A percentile compares a stretch with the other conserved stretches of the same genome.
These are phyloP conservation scores for Rhodamnia rubescens DNA, from an alignment of 345 rosid species.

Conservation along the genomic window DNA sequence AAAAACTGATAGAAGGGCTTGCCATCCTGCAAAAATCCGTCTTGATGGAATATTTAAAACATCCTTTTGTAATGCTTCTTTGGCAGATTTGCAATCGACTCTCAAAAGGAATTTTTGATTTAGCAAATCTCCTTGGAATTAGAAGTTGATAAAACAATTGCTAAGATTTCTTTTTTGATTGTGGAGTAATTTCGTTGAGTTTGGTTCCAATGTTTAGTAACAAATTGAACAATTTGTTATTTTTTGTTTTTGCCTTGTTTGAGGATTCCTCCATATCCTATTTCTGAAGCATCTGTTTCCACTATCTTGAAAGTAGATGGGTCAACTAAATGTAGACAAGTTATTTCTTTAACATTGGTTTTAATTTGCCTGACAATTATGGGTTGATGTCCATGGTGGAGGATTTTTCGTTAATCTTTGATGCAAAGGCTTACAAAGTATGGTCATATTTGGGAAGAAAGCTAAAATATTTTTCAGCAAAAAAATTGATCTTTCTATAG, in stretches of 20 bases:
- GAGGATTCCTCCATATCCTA: not conserved
- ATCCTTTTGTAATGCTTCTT: not conserved
- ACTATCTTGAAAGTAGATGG: not conserved
- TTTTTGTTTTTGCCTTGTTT: not conserved
- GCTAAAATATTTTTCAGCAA: not conserved
- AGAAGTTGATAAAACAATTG: not conserved
- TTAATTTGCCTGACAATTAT: not conserved
- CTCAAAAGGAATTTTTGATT: not conserved
- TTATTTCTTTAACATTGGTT: not conserved
- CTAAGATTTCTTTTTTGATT: too few relatives aligned
- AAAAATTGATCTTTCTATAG: not conserved
- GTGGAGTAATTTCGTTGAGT: not conserved
- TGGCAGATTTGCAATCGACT: not conserved
- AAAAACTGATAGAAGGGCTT: not conserved
- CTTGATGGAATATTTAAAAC: too few relatives aligned
- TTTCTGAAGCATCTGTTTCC: not conserved
- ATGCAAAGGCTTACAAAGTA: not conserved
- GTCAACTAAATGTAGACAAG: not conserved
- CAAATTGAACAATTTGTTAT: not conserved
- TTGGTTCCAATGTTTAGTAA: not conserved
- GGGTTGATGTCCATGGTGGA: not conserved
- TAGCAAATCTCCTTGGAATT: not conserved
- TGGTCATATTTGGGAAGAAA: not conserved
- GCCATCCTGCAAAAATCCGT: not conserved
- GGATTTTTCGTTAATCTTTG: not conserved